phyloP scores from a whole-genome alignment of 192 early-diverging fungal species.

The Coemansia sp. region DNA sequence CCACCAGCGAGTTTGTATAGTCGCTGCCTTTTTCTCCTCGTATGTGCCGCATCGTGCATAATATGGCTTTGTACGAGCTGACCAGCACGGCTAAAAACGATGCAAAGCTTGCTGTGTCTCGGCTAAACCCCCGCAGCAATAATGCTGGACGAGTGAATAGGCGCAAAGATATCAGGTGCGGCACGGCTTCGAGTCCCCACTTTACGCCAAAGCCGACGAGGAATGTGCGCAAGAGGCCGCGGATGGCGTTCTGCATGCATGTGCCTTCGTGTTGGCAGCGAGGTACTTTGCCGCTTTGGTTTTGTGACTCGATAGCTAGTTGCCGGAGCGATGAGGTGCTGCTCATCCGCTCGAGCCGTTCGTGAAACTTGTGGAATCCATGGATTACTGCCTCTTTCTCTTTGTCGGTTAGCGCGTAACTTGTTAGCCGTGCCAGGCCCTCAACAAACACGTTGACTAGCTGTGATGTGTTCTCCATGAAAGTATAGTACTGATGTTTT shows the following conservation, averaged over 20 bases:
- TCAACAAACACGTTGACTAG: constrained; percentile 61
- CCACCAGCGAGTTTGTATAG: constrained; percentile 61
- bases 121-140: constrained; percentile 32
- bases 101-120: constrained; percentile 66
- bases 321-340: constrained; percentile 44
- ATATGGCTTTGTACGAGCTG: constrained; percentile 61
- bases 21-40: constrained; percentile 51
- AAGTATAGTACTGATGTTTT: neutral
- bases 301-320: constrained; percentile 42
- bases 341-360: constrained; percentile 63
- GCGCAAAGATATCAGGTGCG: constrained; percentile 56
- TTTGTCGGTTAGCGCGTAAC: constrained; percentile 61
- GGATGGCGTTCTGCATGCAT: constrained; percentile 62
- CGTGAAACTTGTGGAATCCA: constrained; percentile 60
- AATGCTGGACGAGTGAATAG: constrained; percentile 39
- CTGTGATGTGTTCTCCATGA: constrained; percentile 16
- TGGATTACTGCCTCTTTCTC: constrained; percentile 62
- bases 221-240: constrained; percentile 65
- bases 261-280: constrained; percentile 63
- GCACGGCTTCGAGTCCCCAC: constrained; percentile 55
- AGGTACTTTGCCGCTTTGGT: neutral
- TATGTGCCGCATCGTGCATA: constrained; percentile 58
- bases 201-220: constrained; percentile 60
- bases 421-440: constrained; percentile 58
- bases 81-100: constrained; percentile 63